A percentile compares a stretch with the other conserved stretches of the same genome.
These are phyloP conservation scores for Pichia sp. DNA, from an alignment of 1,139 yeast genomes.

Conservation along the genomic window DNA sequence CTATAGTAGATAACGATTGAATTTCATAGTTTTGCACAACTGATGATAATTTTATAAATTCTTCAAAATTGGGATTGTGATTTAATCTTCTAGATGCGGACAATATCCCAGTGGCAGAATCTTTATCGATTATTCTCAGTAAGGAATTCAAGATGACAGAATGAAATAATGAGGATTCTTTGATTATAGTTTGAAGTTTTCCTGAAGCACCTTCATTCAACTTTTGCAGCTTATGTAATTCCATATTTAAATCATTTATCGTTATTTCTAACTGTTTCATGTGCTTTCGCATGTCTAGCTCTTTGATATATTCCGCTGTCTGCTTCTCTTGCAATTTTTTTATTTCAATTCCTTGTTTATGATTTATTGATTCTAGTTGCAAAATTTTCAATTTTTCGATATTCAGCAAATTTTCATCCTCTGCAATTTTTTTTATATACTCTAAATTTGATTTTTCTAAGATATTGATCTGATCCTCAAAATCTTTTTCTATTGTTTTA, in stretches of 20 bases:
- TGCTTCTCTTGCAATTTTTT: not conserved
- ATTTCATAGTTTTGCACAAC: conserved; percentile 26
- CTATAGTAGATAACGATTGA: conserved; percentile 8
- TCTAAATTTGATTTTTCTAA: conserved; percentile 11
- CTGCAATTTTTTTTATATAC: conserved; percentile 24
- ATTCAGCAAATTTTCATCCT: conserved; percentile 3
- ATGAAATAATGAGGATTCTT: conserved; percentile 6
- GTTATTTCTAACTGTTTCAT: not conserved
- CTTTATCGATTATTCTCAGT: conserved; percentile 8
- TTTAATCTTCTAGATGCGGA: conserved; percentile 5
- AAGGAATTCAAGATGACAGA: conserved; percentile 3
- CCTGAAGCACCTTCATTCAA: not conserved
- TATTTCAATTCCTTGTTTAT: not conserved
- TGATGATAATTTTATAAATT: conserved; percentile 32
- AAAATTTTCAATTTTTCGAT: conserved; percentile 1
- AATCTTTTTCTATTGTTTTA: conserved; percentile 31
- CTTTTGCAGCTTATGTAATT: not conserved
- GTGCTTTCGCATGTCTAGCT: not conserved
- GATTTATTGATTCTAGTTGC: not conserved
- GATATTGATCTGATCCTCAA: not conserved
- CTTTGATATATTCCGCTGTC: not conserved
- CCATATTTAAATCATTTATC: not conserved
- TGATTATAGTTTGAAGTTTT: conserved; percentile 36
- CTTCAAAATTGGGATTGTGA: not conserved
- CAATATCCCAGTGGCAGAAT: conserved; percentile 4